These are phyloP conservation scores for Pseudopithomyces chartarum DNA, from an alignment of 2,329 filamentous ascomycete genomes.

Conservation along the genomic window DNA sequence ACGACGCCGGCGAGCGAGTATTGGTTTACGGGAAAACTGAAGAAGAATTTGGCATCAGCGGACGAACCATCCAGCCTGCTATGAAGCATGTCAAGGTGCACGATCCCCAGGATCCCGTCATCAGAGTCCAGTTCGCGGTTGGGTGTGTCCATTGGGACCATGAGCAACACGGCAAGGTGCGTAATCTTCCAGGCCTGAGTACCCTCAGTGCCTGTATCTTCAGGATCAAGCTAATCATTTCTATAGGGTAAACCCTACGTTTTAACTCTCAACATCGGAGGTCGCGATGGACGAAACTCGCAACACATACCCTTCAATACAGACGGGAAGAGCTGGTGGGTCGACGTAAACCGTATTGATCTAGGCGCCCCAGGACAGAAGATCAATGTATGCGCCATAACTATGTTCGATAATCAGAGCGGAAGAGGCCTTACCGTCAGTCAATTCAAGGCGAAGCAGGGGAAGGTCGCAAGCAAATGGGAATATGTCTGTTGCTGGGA, in stretches of 20 bases:
- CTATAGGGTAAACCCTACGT: conserved; percentile 64
- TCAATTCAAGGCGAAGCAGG: conserved; percentile 50
- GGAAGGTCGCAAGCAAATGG: conserved; percentile 55
- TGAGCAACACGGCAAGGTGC: conserved; percentile 63
- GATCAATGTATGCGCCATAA: conserved; percentile 68
- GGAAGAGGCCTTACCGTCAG: conserved; percentile 56
- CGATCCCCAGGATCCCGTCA: conserved; percentile 49
- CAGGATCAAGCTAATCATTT: too few species aligned
- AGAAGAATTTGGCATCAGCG: conserved; percentile 57
- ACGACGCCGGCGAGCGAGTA: conserved; percentile 53
- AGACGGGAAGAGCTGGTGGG: conserved; percentile 82
- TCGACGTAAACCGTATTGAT: conserved; percentile 65
- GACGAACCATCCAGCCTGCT: conserved; percentile 66
- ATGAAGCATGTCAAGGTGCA: conserved; percentile 65
- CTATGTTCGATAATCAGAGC: conserved; percentile 55
- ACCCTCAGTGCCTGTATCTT: too few species aligned
- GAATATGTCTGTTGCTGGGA: conserved; percentile 61
- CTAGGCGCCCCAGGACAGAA: conserved; percentile 60
- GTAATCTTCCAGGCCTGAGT: neutral
- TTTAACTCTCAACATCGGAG: conserved; percentile 68
- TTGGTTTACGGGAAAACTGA: conserved; percentile 54
- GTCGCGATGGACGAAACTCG: conserved; percentile 68
- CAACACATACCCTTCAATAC: conserved; percentile 71
- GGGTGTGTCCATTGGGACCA: conserved; percentile 83
- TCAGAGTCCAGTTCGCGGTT: conserved; percentile 82